These are phyloP conservation scores for Agapanthus africanus DNA, from an alignment of 106 monocot species.

Conservation along the genomic window DNA sequence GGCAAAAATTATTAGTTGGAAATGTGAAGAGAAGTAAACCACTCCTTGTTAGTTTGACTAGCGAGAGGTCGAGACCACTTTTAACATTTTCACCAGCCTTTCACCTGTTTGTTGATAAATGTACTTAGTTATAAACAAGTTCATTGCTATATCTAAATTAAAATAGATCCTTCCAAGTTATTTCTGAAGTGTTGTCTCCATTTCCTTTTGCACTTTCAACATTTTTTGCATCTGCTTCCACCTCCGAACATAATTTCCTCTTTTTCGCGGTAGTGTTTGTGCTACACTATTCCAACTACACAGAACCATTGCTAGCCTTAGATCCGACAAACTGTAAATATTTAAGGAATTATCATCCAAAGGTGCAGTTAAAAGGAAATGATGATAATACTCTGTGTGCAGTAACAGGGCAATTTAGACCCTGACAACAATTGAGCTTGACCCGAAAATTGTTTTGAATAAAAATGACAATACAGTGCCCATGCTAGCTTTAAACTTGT, in stretches of 20 bases:
- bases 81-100: constrained; percentile 13
- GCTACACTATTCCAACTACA: constrained; percentile 16
- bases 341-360: neutral
- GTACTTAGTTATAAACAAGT: neutral
- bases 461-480: neutral
- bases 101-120: constrained; percentile 25
- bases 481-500: too few relatives aligned
- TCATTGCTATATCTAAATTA: neutral
- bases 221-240: constrained; percentile 15
- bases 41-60: constrained; percentile 76
- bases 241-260: constrained; percentile 42
- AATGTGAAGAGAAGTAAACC: constrained; percentile 83
- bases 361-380: neutral
- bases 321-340: constrained; percentile 34
- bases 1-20: constrained; percentile 18
- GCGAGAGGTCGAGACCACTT: constrained; percentile 30
- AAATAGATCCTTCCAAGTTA: constrained; percentile 27
- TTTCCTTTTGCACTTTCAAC: constrained; percentile 10
- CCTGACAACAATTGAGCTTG: neutral
- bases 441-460: neutral
- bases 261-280: constrained; percentile 37
- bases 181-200: constrained; percentile 4
- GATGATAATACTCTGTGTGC: neutral
- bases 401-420: neutral
- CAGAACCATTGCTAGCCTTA: constrained; percentile 7